Conservation (phyloP, 2,329 filamentous ascomycete species). For the Fusarium pilosicola region DNA sequence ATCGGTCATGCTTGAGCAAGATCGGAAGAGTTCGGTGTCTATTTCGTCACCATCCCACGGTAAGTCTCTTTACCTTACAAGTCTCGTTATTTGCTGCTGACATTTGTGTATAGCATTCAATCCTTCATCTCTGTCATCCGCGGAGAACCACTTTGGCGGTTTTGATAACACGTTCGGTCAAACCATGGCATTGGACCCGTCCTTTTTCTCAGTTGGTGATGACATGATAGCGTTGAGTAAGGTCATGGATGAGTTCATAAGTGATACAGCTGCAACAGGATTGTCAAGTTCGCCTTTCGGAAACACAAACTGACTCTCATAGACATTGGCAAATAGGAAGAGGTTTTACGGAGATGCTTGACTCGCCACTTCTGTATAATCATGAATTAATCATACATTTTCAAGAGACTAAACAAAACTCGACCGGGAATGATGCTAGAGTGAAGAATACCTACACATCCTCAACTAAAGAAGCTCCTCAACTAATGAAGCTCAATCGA, state of each 20-base stretch:
- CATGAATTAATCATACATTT: neutral
- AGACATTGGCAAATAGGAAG: too few relatives aligned
- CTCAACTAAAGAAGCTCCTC: neutral
- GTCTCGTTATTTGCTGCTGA: neutral
- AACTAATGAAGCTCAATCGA: neutral
- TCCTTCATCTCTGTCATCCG: neutral
- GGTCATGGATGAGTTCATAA: constrained; percentile 9
- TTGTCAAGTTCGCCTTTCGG: neutral
- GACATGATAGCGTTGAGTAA: constrained; percentile 8
- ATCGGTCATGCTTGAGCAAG: neutral
- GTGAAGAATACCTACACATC: neutral
- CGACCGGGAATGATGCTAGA: neutral
- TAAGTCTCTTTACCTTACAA: neutral
- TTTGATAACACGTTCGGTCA: constrained; percentile 23
- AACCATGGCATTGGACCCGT: constrained; percentile 21
- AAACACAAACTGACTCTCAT: neutral
- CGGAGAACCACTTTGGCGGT: neutral
- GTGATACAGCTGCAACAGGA: neutral
- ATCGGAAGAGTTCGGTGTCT: neutral
- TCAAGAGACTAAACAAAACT: neutral
- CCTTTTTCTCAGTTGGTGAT: constrained; percentile 7
- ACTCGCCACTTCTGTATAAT: neutral
- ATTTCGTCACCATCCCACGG: neutral
- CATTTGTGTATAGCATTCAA: neutral
- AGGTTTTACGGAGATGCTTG: neutral